phyloP scores from a whole-genome alignment of 352 stramenopile species.

The Pythium oligandrum region DNA sequence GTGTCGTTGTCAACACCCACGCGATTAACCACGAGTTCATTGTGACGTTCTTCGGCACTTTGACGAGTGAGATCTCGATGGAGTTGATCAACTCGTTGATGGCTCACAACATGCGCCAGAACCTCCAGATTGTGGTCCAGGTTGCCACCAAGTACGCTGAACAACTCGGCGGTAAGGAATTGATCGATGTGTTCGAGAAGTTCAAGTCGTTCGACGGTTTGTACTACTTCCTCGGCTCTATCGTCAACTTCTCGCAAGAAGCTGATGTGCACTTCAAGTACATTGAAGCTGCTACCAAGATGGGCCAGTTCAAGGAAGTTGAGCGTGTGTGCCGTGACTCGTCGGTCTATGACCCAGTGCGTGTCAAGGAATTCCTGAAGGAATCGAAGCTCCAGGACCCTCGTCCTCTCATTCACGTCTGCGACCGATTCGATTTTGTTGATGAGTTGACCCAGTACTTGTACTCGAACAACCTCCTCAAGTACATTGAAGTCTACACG shows the following conservation, averaged over 20 bases:
- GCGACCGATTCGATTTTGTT: constrained; percentile 99
- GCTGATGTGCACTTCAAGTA: constrained; percentile 99
- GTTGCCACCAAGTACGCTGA: constrained; percentile 94
- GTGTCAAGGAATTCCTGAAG: constrained; percentile 99
- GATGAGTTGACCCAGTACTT: constrained; percentile 99
- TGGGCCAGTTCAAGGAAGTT: constrained; percentile 99
- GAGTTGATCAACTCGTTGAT: constrained; percentile 98
- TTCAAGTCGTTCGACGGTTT: constrained; percentile 97
- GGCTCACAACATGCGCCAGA: constrained; percentile 95
- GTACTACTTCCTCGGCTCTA: constrained; percentile 99
- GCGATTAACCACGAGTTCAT: constrained; percentile 97
- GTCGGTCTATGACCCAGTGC: constrained; percentile 98
- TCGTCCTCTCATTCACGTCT: constrained; percentile 99
- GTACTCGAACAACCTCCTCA: constrained; percentile 99
- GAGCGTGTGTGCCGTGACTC: constrained; percentile 99
- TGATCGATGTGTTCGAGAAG: constrained; percentile 99
- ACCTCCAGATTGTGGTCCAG: constrained; percentile 99
- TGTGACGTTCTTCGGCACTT: constrained; percentile 98
- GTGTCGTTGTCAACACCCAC: constrained; percentile 90
- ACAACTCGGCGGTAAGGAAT: constrained; percentile 89
- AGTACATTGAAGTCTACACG: constrained; percentile 99
- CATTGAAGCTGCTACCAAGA: constrained; percentile 99
- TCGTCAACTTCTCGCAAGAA: constrained; percentile 99
- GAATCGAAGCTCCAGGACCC: constrained; percentile 99
- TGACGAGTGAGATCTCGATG: constrained; percentile 97